Base-by-base conservation (phyloP, 2,329 filamentous ascomycete genomes). In the Ceratocystis papillata region DNA sequence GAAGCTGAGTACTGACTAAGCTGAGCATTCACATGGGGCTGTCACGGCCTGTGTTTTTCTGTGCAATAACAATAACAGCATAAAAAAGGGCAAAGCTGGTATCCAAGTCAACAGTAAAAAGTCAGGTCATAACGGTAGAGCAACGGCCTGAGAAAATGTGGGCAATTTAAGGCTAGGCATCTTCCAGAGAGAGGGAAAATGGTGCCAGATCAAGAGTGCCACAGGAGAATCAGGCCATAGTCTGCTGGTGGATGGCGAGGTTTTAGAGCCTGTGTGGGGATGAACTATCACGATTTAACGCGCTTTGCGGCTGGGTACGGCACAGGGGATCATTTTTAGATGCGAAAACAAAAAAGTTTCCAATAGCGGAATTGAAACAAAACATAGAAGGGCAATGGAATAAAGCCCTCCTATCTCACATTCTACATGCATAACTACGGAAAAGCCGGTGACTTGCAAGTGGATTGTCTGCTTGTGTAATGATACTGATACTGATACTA, bases 221-320 rank as follows among this genome's bases (percentile, higher is more conserved):
- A 1, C 7, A 10, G n/a, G 37, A 8, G 17, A 50, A 50, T 50
- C 48, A 50, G 48, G 48, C 48, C 48, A 50, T 50, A 22, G 48
- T 50, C n/a, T 50, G 48, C 48, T 50, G 48, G n/a, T 50, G 48
- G 25, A 50, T 50, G 48, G 48, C 20, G 48, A 50, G 48, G 48
- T 50, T 50, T 50, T 50, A 50, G 8, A 20, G 20, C 12, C n/a
- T 22, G 22, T 10, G 48, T 22, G 22, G 48, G 20, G 20, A 12
- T 25, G 20, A 8, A 50, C 22, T 25, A 50, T 50, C 48, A 25
- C 48, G 48, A 25, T 50, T 8, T 4, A 20, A 22, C 17, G 37
- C 48, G 48, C 17, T 20, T 48, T 48, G n/a, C 6, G 46, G 46
- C 46, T 3, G 46, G 46, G 20, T 3, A 7, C 46, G n/a, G 46